Evolutionary conservation across 148 eudicot species (phyloP), one percentile per base, ranked within the genome.

Genomic region (Bassia scoparia): DNA sequence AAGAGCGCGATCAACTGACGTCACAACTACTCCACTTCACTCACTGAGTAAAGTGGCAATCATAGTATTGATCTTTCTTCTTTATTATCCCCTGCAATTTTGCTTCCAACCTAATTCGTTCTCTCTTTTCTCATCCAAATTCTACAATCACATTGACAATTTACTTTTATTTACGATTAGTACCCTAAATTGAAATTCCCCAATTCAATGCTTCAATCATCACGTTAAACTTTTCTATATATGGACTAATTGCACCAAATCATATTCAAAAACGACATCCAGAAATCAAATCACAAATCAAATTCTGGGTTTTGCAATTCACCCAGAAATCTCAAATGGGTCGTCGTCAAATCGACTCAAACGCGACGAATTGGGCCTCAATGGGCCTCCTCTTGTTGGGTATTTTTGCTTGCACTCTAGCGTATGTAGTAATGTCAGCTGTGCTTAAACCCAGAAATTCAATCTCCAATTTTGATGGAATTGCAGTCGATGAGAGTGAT

Each of bases 271-370:
- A n/a, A n/a, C n/a, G n/a, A n/a, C n/a, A n/a, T n/a, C n/a, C n/a
- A n/a, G n/a, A n/a, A n/a, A n/a, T n/a, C 18, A 9, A 50, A 63
- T 33, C 21, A 34, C 10, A 31, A 67, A 74, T 69, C 27, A 34
- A 2, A 50, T 74, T 74, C 70, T 54, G 81, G 77, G 81, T 78
- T 81, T 74, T 77, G 49, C 58, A 66, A 73, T 54, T 69, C 67
- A 31, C 53, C n/a, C 43, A 0, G 54, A 44, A 74, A 81, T 79
- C 83, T 77, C 81, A 83, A 87, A 90, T 93, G 96, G 92, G 92
- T 86, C 89, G 96, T 63, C 87, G 82, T 76, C 78, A 81, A 64
- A 81, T 53, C 74, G 96, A 85, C 77, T 82, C 88, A 35, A 83
- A 79, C 64, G 78, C 85, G 67, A 71, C 78, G 62, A 78, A 82